A percentile compares a stretch with the other conserved stretches of the same genome.
Conservation (phyloP, 352 stramenopile species). For the Sclerospora graminicola region DNA sequence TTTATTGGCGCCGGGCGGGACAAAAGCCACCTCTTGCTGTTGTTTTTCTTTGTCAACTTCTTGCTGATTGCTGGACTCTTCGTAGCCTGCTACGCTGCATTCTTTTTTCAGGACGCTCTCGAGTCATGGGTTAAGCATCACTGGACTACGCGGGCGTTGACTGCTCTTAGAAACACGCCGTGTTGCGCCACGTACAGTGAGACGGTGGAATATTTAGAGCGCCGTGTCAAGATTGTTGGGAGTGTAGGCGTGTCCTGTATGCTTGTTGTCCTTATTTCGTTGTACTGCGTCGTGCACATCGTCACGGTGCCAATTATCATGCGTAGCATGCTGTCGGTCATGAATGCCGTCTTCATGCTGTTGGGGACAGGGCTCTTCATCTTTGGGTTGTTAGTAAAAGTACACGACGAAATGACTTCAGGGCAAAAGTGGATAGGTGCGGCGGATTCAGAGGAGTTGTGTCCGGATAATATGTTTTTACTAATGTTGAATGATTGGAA, state of each 20-base stretch:
- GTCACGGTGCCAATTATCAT: constrained; percentile 83
- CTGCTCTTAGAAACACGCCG: constrained; percentile 25
- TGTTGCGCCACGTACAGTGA: constrained; percentile 55
- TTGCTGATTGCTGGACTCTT: constrained; percentile 50
- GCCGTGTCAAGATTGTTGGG: constrained; percentile 37
- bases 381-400: constrained; percentile 46
- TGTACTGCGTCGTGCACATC: constrained; percentile 79
- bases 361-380: constrained; percentile 47
- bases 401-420: constrained; percentile 51
- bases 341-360: constrained; percentile 60
- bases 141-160: constrained; percentile 39
- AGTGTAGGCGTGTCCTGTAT: constrained; percentile 35
- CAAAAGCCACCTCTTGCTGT: constrained; percentile 55
- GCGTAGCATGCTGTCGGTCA: constrained; percentile 69
- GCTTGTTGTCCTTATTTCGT: constrained; percentile 34
- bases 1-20: constrained; percentile 53
- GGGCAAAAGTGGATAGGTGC: constrained; percentile 70
- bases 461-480: background rate
- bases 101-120: constrained; percentile 56
- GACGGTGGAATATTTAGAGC: constrained; percentile 37
- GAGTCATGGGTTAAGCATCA: constrained; percentile 71
- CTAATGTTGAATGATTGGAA: background rate
- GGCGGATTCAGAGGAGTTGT: background rate
- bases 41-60: constrained; percentile 75
- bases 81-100: constrained; percentile 45